phyloP scores from a whole-genome alignment of 257 asterid species.

The Capsicum chinense region DNA sequence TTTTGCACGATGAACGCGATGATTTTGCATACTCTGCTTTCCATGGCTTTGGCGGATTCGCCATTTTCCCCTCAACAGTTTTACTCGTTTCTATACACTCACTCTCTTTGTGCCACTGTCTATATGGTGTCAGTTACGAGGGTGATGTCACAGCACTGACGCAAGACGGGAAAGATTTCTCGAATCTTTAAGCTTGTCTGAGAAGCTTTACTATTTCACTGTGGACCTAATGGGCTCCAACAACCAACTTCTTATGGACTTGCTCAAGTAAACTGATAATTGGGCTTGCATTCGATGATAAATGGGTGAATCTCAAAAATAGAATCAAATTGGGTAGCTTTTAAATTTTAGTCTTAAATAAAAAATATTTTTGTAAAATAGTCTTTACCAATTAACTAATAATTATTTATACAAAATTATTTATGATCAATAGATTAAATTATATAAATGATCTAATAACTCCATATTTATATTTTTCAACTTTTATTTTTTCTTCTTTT shows the following conservation, averaged over 20 bases:
- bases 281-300: not conserved
- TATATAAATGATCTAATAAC: too few species aligned
- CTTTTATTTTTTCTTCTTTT: too few species aligned
- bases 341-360: too few species aligned
- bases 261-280: not conserved
- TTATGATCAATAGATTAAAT: too few species aligned
- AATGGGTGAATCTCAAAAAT: too few species aligned
- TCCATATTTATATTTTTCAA: too few species aligned
- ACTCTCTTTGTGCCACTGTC: not conserved
- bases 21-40: constrained; percentile 93
- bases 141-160: constrained; percentile 2
- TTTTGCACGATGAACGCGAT: constrained; percentile 77
- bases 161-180: not conserved
- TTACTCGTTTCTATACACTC: not conserved
- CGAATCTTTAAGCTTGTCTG: constrained; percentile 27
- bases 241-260: not conserved
- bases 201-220: constrained; percentile 13
- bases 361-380: too few species aligned
- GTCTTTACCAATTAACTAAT: too few species aligned
- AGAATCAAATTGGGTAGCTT: too few species aligned
- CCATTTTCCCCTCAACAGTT: constrained; percentile 50
- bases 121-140: not conserved
- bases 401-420: too few species aligned
- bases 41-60: constrained; percentile 92
- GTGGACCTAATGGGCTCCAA: constrained; percentile 27